A percentile compares a stretch with the other conserved stretches of the same genome.
These are phyloP conservation scores for Miscanthus sacchariflorus DNA, from an alignment of 202 grass and related monocot species.

Conservation along the genomic window DNA sequence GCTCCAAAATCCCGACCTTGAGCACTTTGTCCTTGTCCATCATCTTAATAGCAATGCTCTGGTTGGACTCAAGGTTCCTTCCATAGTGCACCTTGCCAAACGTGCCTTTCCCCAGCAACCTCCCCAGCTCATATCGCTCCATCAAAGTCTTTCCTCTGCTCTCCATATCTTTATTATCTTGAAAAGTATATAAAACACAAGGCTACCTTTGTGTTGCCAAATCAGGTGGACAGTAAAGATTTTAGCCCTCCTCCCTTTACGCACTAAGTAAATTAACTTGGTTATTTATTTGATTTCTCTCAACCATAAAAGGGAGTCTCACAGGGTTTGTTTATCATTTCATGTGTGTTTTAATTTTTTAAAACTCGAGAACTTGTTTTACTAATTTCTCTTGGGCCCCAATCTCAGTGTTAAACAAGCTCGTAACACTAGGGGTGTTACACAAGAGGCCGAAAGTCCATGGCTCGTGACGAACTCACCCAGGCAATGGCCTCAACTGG, in stretches of 20 bases:
- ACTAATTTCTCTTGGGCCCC: no score
- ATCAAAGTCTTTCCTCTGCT: conserved; percentile 62
- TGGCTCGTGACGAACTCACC: no score
- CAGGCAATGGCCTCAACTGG: no score
- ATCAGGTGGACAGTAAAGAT: conserved; percentile 18
- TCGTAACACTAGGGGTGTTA: no score
- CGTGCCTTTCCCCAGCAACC: conserved; percentile 82
- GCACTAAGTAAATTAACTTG: no score
- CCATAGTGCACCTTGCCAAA: conserved; percentile 90
- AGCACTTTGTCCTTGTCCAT: conserved; percentile 78
- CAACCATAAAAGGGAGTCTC: no score
- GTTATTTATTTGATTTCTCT: no score
- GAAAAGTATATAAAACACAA: not conserved
- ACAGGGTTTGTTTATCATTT: no score
- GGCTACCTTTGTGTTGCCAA: conserved; percentile 3
- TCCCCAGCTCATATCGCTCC: conserved; percentile 80
- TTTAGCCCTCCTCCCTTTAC: conserved; percentile 64
- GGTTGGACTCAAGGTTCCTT: conserved; percentile 63
- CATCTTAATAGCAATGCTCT: conserved; percentile 81
- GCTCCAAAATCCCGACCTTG: conserved; percentile 74
- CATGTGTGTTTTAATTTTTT: no score
- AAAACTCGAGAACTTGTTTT: no score
- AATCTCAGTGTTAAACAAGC: no score
- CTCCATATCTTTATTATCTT: conserved; percentile 47
- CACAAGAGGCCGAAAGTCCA: no score